Base-by-base conservation (phyloP, 352 stramenopile genomes). In the Lagenidium giganteum region DNA sequence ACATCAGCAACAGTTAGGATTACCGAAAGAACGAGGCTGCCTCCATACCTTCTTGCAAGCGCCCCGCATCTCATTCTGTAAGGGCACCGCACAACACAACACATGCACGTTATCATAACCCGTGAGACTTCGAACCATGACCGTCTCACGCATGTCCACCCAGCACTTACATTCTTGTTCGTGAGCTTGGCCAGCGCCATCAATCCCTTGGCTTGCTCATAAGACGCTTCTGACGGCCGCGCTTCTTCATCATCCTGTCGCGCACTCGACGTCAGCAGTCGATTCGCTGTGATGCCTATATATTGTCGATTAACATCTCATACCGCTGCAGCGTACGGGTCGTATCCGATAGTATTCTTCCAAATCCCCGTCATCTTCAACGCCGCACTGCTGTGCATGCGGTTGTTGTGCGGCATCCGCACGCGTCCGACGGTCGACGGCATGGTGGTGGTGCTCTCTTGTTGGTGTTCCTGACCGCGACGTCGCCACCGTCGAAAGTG, bases 321-420 rank as follows among this genome's bases (percentile, higher is more conserved):
- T 29, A 31, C 53, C 24, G 76, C 63, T 29, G 70, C 73, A 3
- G 93, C 92, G 51, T 98, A 97, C 13, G 93, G 93, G 69, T 98
- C 93, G 43, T 98, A 96, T 37, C 93, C 93, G 59, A 98, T 98
- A 3, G 94, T 98, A 50, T 98, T 94, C 47, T 84, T 96, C 95
- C 94, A 98, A 31, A 98, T 98, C 20, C 89, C 92, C 31, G 78
- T 96, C 68, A 97, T 98, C 75, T 97, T 93, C 7, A 98, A 82
- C 44, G 93, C 74, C 25, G 76, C 75, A 44, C 77, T 95, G 40
- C 89, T 97, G 58, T 93, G 90, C 75, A 98, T 95, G 57, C 93
- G 87, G 72, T 98, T 98, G 72, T 98, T 98, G 73, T 98, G 93
- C 57, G 95, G 95, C 92, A 98, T 98, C 43, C 91, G 83, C 64